These are phyloP conservation scores for Venustampulla echinocandica DNA, from an alignment of 495 filamentous ascomycete species.

Conservation along the genomic window DNA sequence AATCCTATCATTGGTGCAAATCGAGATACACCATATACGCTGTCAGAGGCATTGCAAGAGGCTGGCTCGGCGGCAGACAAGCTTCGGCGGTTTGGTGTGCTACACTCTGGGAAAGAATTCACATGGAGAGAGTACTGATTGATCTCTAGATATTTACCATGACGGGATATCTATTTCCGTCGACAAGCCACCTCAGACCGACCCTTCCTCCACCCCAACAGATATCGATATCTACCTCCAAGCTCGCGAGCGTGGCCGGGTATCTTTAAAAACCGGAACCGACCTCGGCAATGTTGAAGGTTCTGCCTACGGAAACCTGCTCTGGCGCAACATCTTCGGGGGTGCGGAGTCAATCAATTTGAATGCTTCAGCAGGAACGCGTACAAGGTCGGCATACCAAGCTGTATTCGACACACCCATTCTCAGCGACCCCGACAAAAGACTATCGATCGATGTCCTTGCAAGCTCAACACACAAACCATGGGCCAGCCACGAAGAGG, in stretches of 20 bases:
- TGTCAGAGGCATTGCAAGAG: conserved; percentile 66
- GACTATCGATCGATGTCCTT: conserved; percentile 64
- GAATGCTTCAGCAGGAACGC: conserved; percentile 77
- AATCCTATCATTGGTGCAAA: conserved; percentile 64
- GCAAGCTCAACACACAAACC: conserved; percentile 74
- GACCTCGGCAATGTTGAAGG: conserved; percentile 88
- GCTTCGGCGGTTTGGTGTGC: conserved; percentile 67
- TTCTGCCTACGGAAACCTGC: conserved; percentile 74
- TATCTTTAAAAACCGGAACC: conserved; percentile 83
- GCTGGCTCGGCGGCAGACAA: conserved; percentile 59
- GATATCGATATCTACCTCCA: conserved; percentile 71
- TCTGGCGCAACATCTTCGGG: conserved; percentile 86
- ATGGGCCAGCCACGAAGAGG: conserved; percentile 91
- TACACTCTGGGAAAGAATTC: neutral
- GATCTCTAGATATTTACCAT: conserved; percentile 68
- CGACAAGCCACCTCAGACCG: conserved; percentile 53
- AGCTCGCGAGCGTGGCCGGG: conserved; percentile 67
- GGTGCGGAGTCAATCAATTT: conserved; percentile 80
- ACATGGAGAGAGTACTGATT: neutral
- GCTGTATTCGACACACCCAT: conserved; percentile 75
- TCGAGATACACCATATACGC: conserved; percentile 57
- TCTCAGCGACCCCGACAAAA: conserved; percentile 69
- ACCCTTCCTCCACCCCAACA: conserved; percentile 51
- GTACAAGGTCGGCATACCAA: conserved; percentile 82
- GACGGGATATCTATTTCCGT: conserved; percentile 72